Evolutionary conservation across 2,329 filamentous ascomycete species (phyloP).

Genomic region (Aspergillus bombycis): DNA sequence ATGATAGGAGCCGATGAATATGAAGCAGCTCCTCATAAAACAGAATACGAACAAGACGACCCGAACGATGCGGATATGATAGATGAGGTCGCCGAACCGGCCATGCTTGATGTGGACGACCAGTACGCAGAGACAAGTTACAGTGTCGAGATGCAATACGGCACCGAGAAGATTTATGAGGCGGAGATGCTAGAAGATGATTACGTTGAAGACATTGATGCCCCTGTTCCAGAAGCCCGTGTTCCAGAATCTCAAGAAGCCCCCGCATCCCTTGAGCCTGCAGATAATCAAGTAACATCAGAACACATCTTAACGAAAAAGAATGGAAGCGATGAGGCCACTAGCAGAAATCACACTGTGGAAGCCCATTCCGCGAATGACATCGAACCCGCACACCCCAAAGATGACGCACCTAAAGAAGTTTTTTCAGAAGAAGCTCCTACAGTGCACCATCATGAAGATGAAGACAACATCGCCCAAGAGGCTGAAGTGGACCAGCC

Average conservation of each 20-base stretch:
- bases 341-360: background rate
- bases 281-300: constrained; percentile 10
- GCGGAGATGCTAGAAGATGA: constrained; percentile 46
- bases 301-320: background rate
- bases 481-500: constrained; percentile 12
- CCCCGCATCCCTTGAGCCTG: constrained; percentile 10
- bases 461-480: constrained; percentile 12
- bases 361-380: constrained; percentile 9
- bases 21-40: constrained; percentile 33
- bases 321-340: constrained; percentile 3
- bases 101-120: constrained; percentile 42
- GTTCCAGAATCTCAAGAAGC: constrained; percentile 12
- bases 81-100: constrained; percentile 46
- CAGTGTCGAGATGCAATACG: constrained; percentile 36
- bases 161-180: constrained; percentile 36
- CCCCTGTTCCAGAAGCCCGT: constrained; percentile 25
- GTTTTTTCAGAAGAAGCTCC: background rate
- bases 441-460: background rate
- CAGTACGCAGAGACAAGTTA: constrained; percentile 30
- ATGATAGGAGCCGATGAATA: constrained; percentile 47
- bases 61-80: constrained; percentile 52
- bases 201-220: constrained; percentile 39
- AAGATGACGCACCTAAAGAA: background rate
- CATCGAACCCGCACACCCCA: background rate
- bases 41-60: constrained; percentile 34